Conservation (phyloP, 2,329 filamentous ascomycete species). For the Fusarium continuum region DNA sequence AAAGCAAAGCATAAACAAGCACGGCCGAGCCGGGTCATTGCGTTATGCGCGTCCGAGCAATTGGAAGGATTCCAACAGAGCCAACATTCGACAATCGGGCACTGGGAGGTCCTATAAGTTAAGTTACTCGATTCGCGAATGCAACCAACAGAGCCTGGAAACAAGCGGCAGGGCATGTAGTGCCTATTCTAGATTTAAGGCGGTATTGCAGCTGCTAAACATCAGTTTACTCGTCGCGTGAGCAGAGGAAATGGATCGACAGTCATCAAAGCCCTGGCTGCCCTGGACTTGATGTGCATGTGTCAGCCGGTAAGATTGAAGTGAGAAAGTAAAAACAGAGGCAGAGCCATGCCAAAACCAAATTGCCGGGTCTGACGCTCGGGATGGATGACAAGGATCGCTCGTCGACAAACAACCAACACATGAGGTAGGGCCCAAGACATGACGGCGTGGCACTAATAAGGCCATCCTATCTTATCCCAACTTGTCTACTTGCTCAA, state of each 20-base stretch:
- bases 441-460: slow-evolving; percentile 18
- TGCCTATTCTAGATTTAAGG: too few relatives aligned
- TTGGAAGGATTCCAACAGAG: neutral
- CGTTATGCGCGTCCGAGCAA: slow-evolving; percentile 14
- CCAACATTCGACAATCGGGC: neutral
- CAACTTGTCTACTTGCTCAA: neutral
- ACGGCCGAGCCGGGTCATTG: neutral
- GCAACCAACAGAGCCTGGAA: neutral
- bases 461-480: neutral
- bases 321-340: slow-evolving; percentile 20
- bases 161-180: neutral
- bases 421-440: neutral
- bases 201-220: slow-evolving; percentile 10
- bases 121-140: slow-evolving; percentile 34
- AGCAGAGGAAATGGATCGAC: neutral
- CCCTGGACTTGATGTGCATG: neutral
- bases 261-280: too few relatives aligned
- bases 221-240: neutral
- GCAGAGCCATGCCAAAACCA: slow-evolving; percentile 4
- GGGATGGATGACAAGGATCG: slow-evolving; percentile 1
- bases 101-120: neutral
- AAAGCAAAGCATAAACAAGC: slow-evolving; percentile 5
- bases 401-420: neutral
- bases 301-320: neutral
- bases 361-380: slow-evolving; percentile 11